Evolutionary conservation across 2,329 filamentous ascomycete species (phyloP), one percentile per base, ranked within the genome.

Genomic region (Botryotinia globosa): DNA sequence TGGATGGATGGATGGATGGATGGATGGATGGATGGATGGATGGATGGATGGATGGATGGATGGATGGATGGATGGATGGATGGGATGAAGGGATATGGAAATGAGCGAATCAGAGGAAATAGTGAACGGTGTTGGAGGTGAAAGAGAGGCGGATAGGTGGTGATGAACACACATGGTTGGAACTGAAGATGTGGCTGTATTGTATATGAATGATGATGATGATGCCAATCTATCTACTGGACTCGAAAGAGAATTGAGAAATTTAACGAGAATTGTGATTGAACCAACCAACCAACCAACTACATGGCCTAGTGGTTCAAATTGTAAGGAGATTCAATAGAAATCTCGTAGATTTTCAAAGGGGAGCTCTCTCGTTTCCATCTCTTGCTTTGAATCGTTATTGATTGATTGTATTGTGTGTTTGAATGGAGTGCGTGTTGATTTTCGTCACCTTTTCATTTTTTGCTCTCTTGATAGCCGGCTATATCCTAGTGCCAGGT

Each of bases 161-260:
- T 18, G 65, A 45, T 68, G 37, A 68, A 12, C 16, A 22, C 34
- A 42, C 18, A 56, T 56, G 48, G 39, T 56, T 14, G 45, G 34
- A 56, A 58, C 65, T 22, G 37, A n/a, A 22, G 10, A 10, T 39
- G 51, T 32, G 18, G n/a, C 39, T 68, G 65, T 68, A 68, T 68
- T 68, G 48, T 56, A 68, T 68, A 68, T 29, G 25, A 68, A 68
- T 56, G 65, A 67, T 58, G 65, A 68, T 67, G 48, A 67, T 68
- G 48, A 56, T 25, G 37, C 54, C 51, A 51, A 68, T 42, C 39
- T 48, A n/a, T 10, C 29, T 48, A 37, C 6, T 66, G 20, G 25
- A 16, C 16, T 39, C 16, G 34, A 29, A 29, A 54, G 64, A 16
- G 32, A 66, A 34, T 39, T 39, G 32, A 14, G 10, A 12, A 12